phyloP scores from a whole-genome alignment of 331 rosid species.

The Quercus tomentella region DNA sequence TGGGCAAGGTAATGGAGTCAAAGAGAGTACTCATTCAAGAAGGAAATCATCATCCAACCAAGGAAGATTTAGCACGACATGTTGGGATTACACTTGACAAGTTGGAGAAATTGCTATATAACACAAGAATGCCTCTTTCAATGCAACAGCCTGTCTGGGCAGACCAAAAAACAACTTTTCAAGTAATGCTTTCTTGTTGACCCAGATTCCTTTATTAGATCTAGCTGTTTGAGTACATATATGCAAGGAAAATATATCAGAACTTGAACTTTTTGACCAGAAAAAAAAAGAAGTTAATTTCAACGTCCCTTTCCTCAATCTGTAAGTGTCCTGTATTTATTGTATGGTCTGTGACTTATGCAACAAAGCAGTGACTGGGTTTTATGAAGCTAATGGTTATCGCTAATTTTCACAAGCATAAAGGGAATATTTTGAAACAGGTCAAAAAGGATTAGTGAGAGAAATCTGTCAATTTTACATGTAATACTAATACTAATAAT shows the following conservation, averaged over 20 bases:
- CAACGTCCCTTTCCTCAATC: neutral
- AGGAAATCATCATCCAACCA: constrained; percentile 63
- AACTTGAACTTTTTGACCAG: neutral
- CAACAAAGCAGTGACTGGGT: neutral
- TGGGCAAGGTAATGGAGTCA: constrained; percentile 69
- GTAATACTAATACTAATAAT: neutral
- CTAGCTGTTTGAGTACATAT: neutral
- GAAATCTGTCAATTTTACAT: neutral
- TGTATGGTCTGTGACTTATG: neutral
- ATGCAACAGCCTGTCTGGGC: constrained; percentile 80
- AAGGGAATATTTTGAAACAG: neutral
- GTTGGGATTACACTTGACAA: constrained; percentile 60
- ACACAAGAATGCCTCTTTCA: constrained; percentile 68
- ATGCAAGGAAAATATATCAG: neutral
- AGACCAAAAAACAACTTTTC: constrained; percentile 72
- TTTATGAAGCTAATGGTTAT: neutral
- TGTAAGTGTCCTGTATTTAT: neutral
- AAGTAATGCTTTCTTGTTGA: constrained; percentile 43
- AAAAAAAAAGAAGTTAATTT: neutral
- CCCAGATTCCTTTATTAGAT: neutral
- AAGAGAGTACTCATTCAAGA: constrained; percentile 58
- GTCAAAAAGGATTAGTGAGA: neutral
- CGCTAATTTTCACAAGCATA: neutral
- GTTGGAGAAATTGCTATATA: constrained; percentile 47
- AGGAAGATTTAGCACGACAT: constrained; percentile 65